These are phyloP conservation scores for Elaeis guineensis DNA, from an alignment of 176 grass and related monocot species.

Conservation along the genomic window DNA sequence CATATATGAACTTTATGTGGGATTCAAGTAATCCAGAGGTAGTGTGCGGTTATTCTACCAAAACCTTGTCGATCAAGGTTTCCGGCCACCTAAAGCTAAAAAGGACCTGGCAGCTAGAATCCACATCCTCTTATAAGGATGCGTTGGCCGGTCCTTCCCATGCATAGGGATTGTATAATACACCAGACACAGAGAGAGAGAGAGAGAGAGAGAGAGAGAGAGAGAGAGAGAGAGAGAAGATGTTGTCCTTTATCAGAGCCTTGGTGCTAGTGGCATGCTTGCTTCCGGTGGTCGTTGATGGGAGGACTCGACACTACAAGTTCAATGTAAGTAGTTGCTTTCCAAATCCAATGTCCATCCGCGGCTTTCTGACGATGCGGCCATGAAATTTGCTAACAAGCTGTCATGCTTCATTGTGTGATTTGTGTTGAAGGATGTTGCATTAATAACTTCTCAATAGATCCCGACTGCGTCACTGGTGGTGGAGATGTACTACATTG, in stretches of 20 bases:
- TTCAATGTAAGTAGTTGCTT: slow-evolving; percentile 44
- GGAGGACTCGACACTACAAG: slow-evolving; percentile 54
- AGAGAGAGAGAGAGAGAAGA: not conserved
- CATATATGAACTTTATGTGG: slow-evolving; percentile 35
- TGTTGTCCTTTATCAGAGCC: not conserved
- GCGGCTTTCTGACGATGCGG: too few relatives aligned
- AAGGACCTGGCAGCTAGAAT: slow-evolving; percentile 72
- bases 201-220: not conserved
- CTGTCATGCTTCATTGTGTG: too few relatives aligned
- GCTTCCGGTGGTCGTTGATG: slow-evolving; percentile 29
- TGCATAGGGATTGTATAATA: not conserved
- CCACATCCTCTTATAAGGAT: slow-evolving; percentile 30
- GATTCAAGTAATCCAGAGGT: slow-evolving; percentile 29
- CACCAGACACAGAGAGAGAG: too few relatives aligned
- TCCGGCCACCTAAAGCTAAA: slow-evolving; percentile 50
- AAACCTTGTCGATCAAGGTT: slow-evolving; percentile 53
- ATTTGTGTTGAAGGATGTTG: too few relatives aligned
- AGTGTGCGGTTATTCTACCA: slow-evolving; percentile 31
- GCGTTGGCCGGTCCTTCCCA: slow-evolving; percentile 19
- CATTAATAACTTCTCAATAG: too few relatives aligned
- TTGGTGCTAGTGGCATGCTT: slow-evolving; percentile 27
- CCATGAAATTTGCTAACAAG: too few relatives aligned
- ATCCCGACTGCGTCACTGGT: too few relatives aligned
- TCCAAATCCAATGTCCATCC: too few relatives aligned
- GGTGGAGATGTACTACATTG: too few relatives aligned